Base-by-base conservation (phyloP, 169 alveolate species). In the Fabrea salina region DNA sequence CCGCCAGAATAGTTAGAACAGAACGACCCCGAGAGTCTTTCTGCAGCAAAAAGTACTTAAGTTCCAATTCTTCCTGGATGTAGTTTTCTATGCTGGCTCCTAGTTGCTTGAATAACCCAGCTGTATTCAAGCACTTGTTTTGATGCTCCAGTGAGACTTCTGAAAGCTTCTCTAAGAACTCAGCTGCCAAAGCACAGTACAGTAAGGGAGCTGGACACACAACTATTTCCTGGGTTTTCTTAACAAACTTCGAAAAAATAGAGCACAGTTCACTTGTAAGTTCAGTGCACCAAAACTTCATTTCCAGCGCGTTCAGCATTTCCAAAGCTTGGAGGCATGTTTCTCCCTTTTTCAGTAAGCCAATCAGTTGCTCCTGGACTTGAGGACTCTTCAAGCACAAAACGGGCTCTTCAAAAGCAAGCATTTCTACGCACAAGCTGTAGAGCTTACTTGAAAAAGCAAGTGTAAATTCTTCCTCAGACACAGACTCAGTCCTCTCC, bases 11-110 rank as follows among this genome's bases (percentile, higher is more conserved):
- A 80, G 64, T 79, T 61, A 86, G 75, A 11, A 67, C 86, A 11
- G 86, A 64, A 53, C 91, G 77, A 50, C 79, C 85, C 51, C 78
- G 57, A 11, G 88, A 75, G 40, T 86, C 91, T 54, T 68, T 77
- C 59, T 86, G 87, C 30, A 76, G 58, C 79, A 86, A 75, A 68
- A 77, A 82, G 75, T 77, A 86, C 16, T 79, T 67, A 4, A 86
- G 75, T 0, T 76, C 84, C 35, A 72, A 40, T 57, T 81, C 86
- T 39, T 86, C 80, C 71, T 72, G 47, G 8, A 49, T n/a, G 8
- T 67, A 47, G n/a, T 50, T 33, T 72, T 72, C 80, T 16, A 72
- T 27, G 3, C 54, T 11, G 7, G 51, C 11, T 22, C 49, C 80
- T 30, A 32, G 49, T 7, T 47, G 49, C n/a, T 16, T 8, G 6